Base-by-base conservation (phyloP, 768 basidiomycete genomes). In the Leccinum rimulosum region DNA sequence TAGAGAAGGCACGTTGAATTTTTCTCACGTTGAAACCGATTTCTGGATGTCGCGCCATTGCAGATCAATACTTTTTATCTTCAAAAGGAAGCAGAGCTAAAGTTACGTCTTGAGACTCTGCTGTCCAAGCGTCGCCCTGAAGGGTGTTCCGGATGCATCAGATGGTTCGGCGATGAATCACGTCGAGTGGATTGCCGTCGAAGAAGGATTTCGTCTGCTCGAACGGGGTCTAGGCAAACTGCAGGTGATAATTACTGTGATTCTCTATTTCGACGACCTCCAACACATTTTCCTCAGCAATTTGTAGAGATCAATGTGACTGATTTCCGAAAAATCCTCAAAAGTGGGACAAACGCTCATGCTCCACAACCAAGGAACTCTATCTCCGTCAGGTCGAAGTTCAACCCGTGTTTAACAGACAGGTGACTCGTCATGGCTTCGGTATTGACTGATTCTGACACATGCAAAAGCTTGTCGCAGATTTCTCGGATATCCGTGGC, bases 21-120 rank as follows among this genome's bases (percentile, higher is more conserved):
- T 25, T 47, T 48, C 50, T 52, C 54, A 50, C 49, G 36, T 36
- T 53, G 56, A 60, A 31, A 47, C 54, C 59, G 22, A 62, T 43
- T 9, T 10, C 38, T 31, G 27, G 52, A n/a, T 38, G 33, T 51
- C 66, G 51, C 36, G 35, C 49, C 67, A 48, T 36, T 51, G 12
- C 66, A 99, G 96, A 98, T 99, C 78, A 98, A 99, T 75, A 84
- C 87, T 6, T 98, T 99, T 73, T 99, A 99, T 76, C 82, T 98
- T 55, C 93, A 95, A 75, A 98, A 95, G 74, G 96, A 99, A 74
- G 91, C 94, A 15, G 94, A 97, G 66, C 85, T 98, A 51, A 91
- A 91, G 69, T 76, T 95, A 55, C 86, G 97, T 60, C 86, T 99
- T 63, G 89, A 96, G 65, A 97, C 94, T 0, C 79, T 99, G 33